Evolutionary conservation across 1,139 yeast species (phyloP).

Genomic region (Kluyveromyces sp.): DNA sequence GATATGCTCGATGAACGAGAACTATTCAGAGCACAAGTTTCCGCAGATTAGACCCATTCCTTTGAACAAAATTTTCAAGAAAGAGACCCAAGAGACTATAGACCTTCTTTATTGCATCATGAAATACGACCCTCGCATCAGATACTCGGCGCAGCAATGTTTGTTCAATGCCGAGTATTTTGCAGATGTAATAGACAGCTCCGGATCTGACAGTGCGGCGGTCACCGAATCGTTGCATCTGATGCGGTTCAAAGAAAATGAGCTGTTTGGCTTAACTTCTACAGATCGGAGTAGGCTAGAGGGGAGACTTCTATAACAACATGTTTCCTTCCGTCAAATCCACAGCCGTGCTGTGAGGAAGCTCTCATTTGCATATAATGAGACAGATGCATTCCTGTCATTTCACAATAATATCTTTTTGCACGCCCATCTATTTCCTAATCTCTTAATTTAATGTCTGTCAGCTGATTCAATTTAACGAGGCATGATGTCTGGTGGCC

Average conservation of each 20-base stretch:
- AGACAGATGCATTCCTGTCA: too few species aligned
- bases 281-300: background rate
- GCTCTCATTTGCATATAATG: background rate
- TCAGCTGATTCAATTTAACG: too few species aligned
- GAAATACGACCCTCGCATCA: conserved; percentile 31
- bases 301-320: conserved; percentile 1
- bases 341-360: background rate
- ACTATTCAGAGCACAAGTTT: conserved; percentile 94
- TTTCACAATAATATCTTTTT: background rate
- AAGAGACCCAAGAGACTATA: conserved; percentile 30
- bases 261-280: conserved; percentile 1
- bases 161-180: conserved; percentile 4
- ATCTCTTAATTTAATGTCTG: too few species aligned
- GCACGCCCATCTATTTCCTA: background rate
- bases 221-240: background rate
- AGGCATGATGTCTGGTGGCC: too few species aligned
- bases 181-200: background rate
- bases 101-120: conserved; percentile 27
- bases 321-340: background rate
- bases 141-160: conserved; percentile 29
- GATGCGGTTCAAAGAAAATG: conserved; percentile 1
- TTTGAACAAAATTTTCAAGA: conserved; percentile 71
- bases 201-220: background rate
- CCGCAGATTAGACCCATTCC: conserved; percentile 96
- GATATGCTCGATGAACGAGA: conserved; percentile 91